Base-by-base conservation (phyloP, 2,329 filamentous ascomycete species). In the Aureobasidium sp. region DNA sequence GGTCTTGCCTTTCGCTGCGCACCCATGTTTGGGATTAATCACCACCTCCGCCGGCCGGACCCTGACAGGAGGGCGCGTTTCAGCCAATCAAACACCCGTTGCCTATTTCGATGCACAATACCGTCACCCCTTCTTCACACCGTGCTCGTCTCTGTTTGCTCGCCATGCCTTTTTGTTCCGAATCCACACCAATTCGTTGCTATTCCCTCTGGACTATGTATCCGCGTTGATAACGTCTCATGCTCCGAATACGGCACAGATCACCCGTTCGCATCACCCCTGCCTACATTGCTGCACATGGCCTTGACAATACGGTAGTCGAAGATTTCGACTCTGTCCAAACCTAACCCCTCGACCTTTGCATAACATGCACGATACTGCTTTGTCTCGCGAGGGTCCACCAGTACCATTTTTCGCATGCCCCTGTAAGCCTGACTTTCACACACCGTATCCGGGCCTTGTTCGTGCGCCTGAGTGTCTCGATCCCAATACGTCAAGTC, bases 351-450 rank as follows among this genome's bases (percentile, higher is more conserved):
- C 25, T 60, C 57, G 12, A 60, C 15, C 25, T 49, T n/a, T 42
- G 44, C 36, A 41, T 49, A 60, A 12, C 57, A 51, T 25, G 34
- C 45, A 14, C 45, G 45, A 34, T 49, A 49, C n/a, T 39, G 34
- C 14, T 9, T n/a, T 31, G 14, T 17, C 25, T 72, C 65, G 15
- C 64, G 66, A 25, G 62, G 61, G 55, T 74, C 71, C 5, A 74
- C 70, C 14, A 74, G 62, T 0, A 73, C 67, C 22, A 73, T 62
- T 52, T 73, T 74, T 12, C 67, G 61, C 63, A 71, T 62, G 5
- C 68, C 71, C 5, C 61, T 61, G 53, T 71, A 68, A 1, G 71
- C 65, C 56, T 74, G 72, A 44, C 68, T 70, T 51, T 74, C 72
- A 5, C 68, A 67, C 20, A 72, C 68, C 1, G 64, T 69, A 3